These are phyloP conservation scores for Phytophthora lateralis DNA, from an alignment of 352 stramenopile species.

Conservation along the genomic window DNA sequence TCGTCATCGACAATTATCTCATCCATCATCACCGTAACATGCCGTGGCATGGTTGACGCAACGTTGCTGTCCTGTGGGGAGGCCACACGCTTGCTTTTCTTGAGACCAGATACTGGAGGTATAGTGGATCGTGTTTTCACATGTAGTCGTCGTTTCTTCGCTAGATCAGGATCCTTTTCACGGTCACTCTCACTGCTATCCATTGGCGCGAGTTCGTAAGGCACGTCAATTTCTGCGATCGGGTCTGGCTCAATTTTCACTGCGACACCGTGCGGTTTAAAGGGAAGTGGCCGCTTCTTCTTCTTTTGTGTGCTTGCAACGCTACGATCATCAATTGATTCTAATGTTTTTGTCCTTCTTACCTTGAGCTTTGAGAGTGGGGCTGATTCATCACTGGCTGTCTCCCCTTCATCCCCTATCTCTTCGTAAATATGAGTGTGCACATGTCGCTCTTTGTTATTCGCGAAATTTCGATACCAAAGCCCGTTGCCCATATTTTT, in stretches of 20 bases:
- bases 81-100: slow-evolving; percentile 1
- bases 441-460: slow-evolving; percentile 36
- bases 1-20: slow-evolving; percentile 35
- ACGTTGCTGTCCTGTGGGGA: slow-evolving; percentile 8
- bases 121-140: background rate
- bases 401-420: slow-evolving; percentile 8
- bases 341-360: slow-evolving; percentile 9
- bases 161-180: background rate
- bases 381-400: slow-evolving; percentile 3
- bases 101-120: background rate
- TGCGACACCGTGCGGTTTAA: background rate
- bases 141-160: slow-evolving; percentile 12
- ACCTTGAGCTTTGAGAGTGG: slow-evolving; percentile 12
- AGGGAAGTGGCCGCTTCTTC: slow-evolving; percentile 16
- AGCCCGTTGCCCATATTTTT: slow-evolving; percentile 26
- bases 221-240: slow-evolving; percentile 10
- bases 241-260: slow-evolving; percentile 26
- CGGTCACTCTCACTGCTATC: slow-evolving; percentile 8
- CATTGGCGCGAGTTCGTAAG: slow-evolving; percentile 8
- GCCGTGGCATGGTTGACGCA: slow-evolving; percentile 12
- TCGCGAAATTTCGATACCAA: slow-evolving; percentile 38
- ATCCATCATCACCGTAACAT: slow-evolving; percentile 27
- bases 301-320: background rate
- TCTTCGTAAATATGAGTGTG: slow-evolving; percentile 31
- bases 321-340: background rate